Base-by-base conservation (phyloP, 805 yeast species). In the Kazachstania psychrophila region DNA sequence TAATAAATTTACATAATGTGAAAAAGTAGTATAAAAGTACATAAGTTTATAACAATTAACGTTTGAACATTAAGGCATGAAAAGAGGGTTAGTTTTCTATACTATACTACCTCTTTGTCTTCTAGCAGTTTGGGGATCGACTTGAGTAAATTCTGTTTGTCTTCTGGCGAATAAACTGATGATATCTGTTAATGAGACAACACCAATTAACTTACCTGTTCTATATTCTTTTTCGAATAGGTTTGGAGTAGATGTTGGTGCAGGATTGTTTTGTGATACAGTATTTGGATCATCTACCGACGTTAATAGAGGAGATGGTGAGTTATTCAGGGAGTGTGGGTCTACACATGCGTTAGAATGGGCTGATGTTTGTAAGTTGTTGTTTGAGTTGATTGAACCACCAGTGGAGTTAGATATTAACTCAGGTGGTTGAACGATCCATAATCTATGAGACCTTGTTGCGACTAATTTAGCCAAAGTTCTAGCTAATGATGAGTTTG, bases 381-480 rank as follows among this genome's bases (percentile, higher is more conserved):
- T 16, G 20, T 33, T 24, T 25, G 34, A 24, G 10, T 25, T 25
- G 8, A 27, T 23, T 18, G 38, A 43, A 18, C 23, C 34, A 19
- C 37, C 42, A 18, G 48, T 39, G 1, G 45, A 13, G 10, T 58
- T 58, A 16, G 62, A 9, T 64, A 68, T 51, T 51, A 64, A 49
- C 34, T 56, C 54, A 13, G 54, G 65, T 9, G 77, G 79, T 46
- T 77, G 82, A 14, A 81, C 88, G 33, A 83, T 76, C 92, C 92
- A 82, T 38, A 83, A 63, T 57, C 98, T 72, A 62, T 89, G 98
- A 2, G 95, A 75, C 58, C 80, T 79, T 1, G 98, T 89, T 5
- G 98, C 97, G 11, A 89, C 97, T 48, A 89, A 67, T 58, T 92
- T 89, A 23, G 97, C 97, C 52, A 92, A 72, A 7, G 94, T 86